Evolutionary conservation across 805 yeast species (phyloP), one percentile per base, ranked within the genome.

Genomic region (Cyberlindnera xylosilytica): DNA sequence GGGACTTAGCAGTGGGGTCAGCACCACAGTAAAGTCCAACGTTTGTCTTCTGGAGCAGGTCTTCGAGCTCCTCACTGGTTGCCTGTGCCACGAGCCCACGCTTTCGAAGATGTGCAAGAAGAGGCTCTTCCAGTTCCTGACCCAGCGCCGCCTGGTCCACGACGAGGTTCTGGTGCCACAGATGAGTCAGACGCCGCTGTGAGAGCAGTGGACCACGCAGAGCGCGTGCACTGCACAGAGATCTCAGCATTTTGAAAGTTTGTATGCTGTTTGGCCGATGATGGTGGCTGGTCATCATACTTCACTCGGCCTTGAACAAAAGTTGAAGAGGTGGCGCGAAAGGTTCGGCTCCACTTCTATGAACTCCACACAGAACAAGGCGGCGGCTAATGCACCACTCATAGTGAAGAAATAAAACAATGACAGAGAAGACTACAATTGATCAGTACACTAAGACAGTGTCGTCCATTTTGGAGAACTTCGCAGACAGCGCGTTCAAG

Each of bases 1-100:
- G 68, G 0, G 97, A 89, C 36, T 60, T 69, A 1, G 98, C 98
- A 0, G 96, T 82, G 1, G 99, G 99, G 58, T 93, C 99, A 0
- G 97, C 97, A 10, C 99, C 99, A 61, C 96, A 83, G 62, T 91
- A 91, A 7, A 88, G 62, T 9, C 81, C 79, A 11, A 85, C 53
- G 50, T 69, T 72, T 27, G 62, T 51, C 9, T 54, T 56, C 3
- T 53, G 40, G 3, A 64, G 36, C 5, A 57, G 43, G 0, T 58
- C 62, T 34, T 61, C 51, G 2, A 59, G 37, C 4, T 51, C 57
- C 10, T 60, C 73, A 41, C 64, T 68, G 0, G 74, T 65, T 34
- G 61, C 55, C 6, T 63, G 66, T 20, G 74, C 68, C 1, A 78
- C 51, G 2, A 78, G 61, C 0, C 78, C 79, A 43, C 83, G 65